Conservation (phyloP, 805 yeast species). For the Yamadazyma phyllophila region DNA sequence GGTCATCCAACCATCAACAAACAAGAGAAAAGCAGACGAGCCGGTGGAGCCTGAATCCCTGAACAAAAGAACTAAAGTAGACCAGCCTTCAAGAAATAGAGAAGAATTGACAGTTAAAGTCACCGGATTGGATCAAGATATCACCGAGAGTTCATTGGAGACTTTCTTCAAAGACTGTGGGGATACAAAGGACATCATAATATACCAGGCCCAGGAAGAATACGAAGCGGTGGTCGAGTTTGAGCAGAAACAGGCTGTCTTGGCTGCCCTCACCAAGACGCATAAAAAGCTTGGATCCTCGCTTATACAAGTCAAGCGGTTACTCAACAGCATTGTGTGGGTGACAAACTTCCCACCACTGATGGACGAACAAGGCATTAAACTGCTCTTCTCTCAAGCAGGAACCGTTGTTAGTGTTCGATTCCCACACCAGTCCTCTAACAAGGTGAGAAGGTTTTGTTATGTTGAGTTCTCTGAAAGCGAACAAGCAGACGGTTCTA, state of each 20-base stretch:
- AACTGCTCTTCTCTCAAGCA: conserved; percentile 34
- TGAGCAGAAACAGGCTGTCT: conserved; percentile 41
- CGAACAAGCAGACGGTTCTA: conserved; percentile 46
- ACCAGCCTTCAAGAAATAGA: conserved; percentile 42
- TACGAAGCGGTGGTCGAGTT: conserved; percentile 61
- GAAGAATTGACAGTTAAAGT: conserved; percentile 62
- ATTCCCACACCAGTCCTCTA: conserved; percentile 52
- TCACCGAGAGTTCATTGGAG: conserved; percentile 37
- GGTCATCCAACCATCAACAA: background rate
- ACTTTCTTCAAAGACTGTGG: conserved; percentile 64
- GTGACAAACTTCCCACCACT: conserved; percentile 71
- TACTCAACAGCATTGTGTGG: conserved; percentile 58
- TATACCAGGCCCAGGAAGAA: conserved; percentile 14
- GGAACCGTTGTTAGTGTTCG: conserved; percentile 52
- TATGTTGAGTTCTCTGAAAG: conserved; percentile 56
- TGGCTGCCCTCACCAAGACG: conserved; percentile 61
- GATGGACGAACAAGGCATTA: conserved; percentile 38
- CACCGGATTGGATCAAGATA: conserved; percentile 40
- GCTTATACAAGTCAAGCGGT: conserved; percentile 45
- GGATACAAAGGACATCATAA: conserved; percentile 34
- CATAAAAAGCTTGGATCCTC: conserved; percentile 44
- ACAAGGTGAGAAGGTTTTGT: conserved; percentile 57
- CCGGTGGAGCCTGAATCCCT: background rate
- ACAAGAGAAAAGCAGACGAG: background rate
- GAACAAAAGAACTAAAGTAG: conserved; percentile 1